phyloP scores from a whole-genome alignment of 225 moss, liverwort and hornwort genomes.

The Antitrichia curtipendula region DNA sequence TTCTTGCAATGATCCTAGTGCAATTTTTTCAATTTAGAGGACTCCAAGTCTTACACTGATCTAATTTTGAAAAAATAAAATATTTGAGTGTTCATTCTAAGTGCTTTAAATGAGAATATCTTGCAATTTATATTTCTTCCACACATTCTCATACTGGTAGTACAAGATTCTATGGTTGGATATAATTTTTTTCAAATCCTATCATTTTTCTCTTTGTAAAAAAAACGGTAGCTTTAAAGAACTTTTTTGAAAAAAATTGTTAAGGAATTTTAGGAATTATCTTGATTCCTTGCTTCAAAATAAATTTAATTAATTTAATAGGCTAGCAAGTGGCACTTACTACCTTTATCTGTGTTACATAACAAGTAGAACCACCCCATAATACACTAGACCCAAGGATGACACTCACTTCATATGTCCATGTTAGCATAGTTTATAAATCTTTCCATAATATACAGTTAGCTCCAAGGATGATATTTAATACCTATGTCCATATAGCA shows the following conservation, averaged over 20 bases:
- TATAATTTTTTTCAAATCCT: background rate
- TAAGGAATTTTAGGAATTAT: background rate
- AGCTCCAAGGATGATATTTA: fast-evolving
- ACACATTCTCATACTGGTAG: background rate
- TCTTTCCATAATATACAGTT: fast-evolving
- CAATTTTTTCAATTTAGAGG: background rate
- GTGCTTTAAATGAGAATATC: background rate
- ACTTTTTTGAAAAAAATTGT: background rate
- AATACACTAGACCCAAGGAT: background rate
- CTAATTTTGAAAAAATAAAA: too few species aligned
- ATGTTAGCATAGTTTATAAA: background rate
- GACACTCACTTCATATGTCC: background rate
- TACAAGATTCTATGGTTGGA: background rate
- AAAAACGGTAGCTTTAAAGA: background rate
- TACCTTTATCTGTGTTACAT: background rate
- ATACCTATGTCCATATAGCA: fast-evolving
- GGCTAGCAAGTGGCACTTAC: background rate
- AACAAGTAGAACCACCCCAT: too few species aligned
- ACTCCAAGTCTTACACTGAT: background rate
- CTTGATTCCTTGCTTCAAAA: background rate
- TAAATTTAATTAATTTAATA: background rate
- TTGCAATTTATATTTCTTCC: background rate
- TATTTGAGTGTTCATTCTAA: fast-evolving
- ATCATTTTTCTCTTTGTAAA: background rate
- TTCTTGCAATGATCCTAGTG: too few species aligned